phyloP scores from a whole-genome alignment of 2,329 filamentous ascomycete genomes.

The Lojkania enalia region DNA sequence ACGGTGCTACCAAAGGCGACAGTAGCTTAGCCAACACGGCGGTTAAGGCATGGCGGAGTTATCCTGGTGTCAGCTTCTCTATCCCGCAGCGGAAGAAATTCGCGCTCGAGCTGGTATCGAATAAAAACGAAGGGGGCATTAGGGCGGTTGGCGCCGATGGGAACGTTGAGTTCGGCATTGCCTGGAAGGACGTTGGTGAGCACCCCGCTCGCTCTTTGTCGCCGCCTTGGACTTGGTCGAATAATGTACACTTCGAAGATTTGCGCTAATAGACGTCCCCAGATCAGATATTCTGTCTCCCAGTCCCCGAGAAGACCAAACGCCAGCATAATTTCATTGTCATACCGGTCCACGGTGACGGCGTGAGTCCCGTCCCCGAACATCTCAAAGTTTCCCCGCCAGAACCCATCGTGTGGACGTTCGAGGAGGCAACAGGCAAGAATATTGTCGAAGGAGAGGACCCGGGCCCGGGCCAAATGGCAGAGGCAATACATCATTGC shows the following conservation, averaged over 20 bases:
- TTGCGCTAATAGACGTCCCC: constrained; percentile 1
- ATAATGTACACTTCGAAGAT: too few species aligned
- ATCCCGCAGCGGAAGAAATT: constrained; percentile 67
- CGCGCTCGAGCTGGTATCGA: constrained; percentile 59
- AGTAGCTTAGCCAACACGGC: constrained; percentile 26
- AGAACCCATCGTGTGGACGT: constrained; percentile 64
- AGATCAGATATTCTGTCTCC: constrained; percentile 63
- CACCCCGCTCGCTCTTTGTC: not conserved
- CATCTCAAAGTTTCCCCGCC: constrained; percentile 42
- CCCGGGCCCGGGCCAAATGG: constrained; percentile 49
- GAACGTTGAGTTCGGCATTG: constrained; percentile 58
- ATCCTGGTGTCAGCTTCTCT: constrained; percentile 61
- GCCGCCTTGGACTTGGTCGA: not conserved
- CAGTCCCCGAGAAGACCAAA: constrained; percentile 66
- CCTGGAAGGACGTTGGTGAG: constrained; percentile 53
- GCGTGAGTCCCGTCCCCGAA: constrained; percentile 51
- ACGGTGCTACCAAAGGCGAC: constrained; percentile 15
- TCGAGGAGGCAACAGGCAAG: constrained; percentile 57
- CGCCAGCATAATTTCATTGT: constrained; percentile 66
- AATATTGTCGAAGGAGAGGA: constrained; percentile 49
- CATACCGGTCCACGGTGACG: constrained; percentile 57
- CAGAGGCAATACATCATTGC: constrained; percentile 47
- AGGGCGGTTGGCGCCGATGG: constrained; percentile 56
- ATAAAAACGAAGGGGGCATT: constrained; percentile 46
- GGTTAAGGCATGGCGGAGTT: constrained; percentile 34